These are phyloP conservation scores for Chenopodium album DNA, from an alignment of 148 eudicot genomes.

Conservation along the genomic window DNA sequence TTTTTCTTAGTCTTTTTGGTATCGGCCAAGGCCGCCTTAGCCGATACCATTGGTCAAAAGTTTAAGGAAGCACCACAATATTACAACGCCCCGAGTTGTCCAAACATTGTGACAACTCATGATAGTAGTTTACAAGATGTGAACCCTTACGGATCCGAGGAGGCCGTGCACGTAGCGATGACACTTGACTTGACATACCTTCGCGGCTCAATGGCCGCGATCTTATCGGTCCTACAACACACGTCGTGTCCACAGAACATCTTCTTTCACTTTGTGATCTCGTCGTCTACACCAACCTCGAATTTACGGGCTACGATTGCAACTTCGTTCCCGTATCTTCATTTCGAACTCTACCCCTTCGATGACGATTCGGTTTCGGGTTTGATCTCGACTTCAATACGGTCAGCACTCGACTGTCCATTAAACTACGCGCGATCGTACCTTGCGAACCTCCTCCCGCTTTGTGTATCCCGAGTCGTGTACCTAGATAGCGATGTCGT, in stretches of 20 bases:
- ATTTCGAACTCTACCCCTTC: constrained; percentile 56
- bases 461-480: constrained; percentile 50
- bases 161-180: constrained; percentile 79
- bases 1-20: not conserved
- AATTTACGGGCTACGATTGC: constrained; percentile 46
- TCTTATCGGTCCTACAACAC: constrained; percentile 79
- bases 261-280: constrained; percentile 64
- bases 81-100: constrained; percentile 64
- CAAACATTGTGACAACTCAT: constrained; percentile 6
- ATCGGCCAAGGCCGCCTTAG: not conserved
- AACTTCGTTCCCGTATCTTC: constrained; percentile 60
- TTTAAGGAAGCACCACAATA: constrained; percentile 77
- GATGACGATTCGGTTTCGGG: constrained; percentile 48
- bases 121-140: not conserved
- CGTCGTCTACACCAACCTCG: constrained; percentile 37
- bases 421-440: constrained; percentile 73
- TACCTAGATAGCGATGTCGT: constrained; percentile 74
- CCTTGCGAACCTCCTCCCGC: constrained; percentile 53
- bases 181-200: constrained; percentile 75
- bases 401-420: constrained; percentile 87
- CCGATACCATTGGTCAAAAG: constrained; percentile 17
- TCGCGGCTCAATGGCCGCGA: constrained; percentile 85
- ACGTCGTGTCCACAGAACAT: constrained; percentile 73
- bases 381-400: constrained; percentile 74
- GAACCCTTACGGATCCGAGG: constrained; percentile 36